A percentile compares a stretch with the other conserved stretches of the same genome.
These are phyloP conservation scores for Calonectria pseudoturangicola DNA, from an alignment of 2,329 filamentous ascomycete species.

Conservation along the genomic window DNA sequence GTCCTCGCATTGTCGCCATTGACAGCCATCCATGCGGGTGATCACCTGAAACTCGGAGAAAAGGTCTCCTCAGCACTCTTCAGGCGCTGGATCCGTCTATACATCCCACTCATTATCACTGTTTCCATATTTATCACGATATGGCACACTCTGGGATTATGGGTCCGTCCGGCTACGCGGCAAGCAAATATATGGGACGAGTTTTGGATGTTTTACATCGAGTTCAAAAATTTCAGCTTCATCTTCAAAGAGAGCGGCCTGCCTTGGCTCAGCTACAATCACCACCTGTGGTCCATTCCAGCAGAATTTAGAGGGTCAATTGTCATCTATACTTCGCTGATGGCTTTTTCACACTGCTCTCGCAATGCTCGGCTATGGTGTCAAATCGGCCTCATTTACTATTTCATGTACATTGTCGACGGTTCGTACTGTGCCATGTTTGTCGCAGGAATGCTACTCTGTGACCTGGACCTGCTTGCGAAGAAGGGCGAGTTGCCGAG, in stretches of 20 bases:
- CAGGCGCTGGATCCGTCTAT: slow-evolving; percentile 70
- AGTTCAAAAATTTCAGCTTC: slow-evolving; percentile 82
- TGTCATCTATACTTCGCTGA: slow-evolving; percentile 73
- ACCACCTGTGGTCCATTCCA: slow-evolving; percentile 79
- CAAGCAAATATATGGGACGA: slow-evolving; percentile 68
- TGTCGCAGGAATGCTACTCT: slow-evolving; percentile 75
- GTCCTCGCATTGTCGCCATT: slow-evolving; percentile 72
- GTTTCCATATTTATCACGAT: slow-evolving; percentile 70
- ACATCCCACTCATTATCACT: slow-evolving; percentile 71
- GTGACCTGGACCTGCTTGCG: slow-evolving; percentile 76
- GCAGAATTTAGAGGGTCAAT: slow-evolving; percentile 79
- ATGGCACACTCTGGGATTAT: slow-evolving; percentile 72
- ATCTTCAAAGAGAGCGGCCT: slow-evolving; percentile 75
- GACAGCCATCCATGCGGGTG: slow-evolving; percentile 65
- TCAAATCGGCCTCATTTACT: slow-evolving; percentile 72
- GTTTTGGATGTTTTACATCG: slow-evolving; percentile 69
- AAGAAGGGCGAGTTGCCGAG: slow-evolving; percentile 69
- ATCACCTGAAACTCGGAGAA: slow-evolving; percentile 64
- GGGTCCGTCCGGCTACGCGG: slow-evolving; percentile 61
- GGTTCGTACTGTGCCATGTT: slow-evolving; percentile 78
- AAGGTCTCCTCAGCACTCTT: slow-evolving; percentile 69
- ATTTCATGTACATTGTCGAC: slow-evolving; percentile 81
- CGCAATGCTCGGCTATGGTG: slow-evolving; percentile 73
- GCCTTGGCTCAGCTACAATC: slow-evolving; percentile 72
- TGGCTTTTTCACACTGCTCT: slow-evolving; percentile 75